Base-by-base conservation (phyloP, 345 rosid genomes). In the Syzygium oleosum region DNA sequence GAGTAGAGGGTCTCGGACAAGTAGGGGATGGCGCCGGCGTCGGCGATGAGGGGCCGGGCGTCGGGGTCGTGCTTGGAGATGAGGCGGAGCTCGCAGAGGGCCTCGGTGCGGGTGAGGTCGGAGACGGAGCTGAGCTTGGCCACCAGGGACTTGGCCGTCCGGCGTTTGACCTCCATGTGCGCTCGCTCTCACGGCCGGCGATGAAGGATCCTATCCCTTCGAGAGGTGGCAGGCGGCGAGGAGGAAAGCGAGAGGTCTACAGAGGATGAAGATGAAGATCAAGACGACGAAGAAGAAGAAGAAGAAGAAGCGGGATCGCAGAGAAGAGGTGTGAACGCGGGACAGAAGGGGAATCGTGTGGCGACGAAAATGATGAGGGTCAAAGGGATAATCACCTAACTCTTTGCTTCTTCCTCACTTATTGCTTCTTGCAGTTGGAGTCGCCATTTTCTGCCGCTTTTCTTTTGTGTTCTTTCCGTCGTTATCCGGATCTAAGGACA, bases 1-100 rank as follows among this genome's bases (percentile, higher is more conserved):
- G 98, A 95, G 90, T 96, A 96, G 13, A 96, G 99, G 23, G 93
- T 93, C 89, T 97, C 99, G 61, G 98, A 87, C 25, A 97, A 90
- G 89, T 94, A 97, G 0, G 99, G 99, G 52, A 97, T 90, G 27
- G 99, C 98, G 3, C 99, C 99, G 84, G 96, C 93, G 22, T 94
- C 98, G 55, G 96, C 94, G 84, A 95, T 89, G 43, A 96, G 78
- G 3, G 90, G 89, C 51, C 99, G 97, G 89, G 92, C 92, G 1
- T 95, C 98, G 9, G 94, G 88, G 87, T 97, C 99, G 90, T 94
- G 93, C 88, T 95, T 97, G 54, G 99, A 92, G 86, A 95, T 91
- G 27, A 95, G 94, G 2, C 99, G 92, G 5, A 97, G 94, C 92
- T 97, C 99, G 25, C 95, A 89, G 14, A 97, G 88, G 59, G 99